Conservation (phyloP, 805 yeast species). For the Saccharomycopsis babjevae region DNA sequence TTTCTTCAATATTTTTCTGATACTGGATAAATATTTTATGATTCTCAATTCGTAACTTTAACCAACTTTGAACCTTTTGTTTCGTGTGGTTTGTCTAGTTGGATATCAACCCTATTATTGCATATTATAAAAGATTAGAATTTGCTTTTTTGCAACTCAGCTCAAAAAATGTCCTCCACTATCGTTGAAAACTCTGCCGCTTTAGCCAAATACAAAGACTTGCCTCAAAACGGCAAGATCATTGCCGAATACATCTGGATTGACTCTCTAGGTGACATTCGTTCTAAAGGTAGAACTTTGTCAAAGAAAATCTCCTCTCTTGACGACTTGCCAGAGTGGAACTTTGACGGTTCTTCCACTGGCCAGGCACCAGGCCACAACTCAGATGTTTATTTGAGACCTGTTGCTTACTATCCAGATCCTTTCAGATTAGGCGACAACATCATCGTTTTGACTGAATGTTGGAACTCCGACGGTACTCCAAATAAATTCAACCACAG, state of each 20-base stretch:
- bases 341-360: constrained; percentile 98
- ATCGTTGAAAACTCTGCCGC: constrained; percentile 51
- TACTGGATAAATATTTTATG: no score
- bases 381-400: constrained; percentile 90
- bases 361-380: constrained; percentile 98
- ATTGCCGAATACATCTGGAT: constrained; percentile 98
- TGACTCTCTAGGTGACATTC: constrained; percentile 80
- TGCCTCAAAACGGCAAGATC: constrained; percentile 77
- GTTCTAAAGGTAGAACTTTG: constrained; percentile 92
- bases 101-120: neutral
- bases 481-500: constrained; percentile 99
- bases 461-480: constrained; percentile 98
- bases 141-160: neutral
- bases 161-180: neutral
- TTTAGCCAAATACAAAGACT: constrained; percentile 69
- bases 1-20: no score
- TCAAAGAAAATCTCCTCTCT: constrained; percentile 53
- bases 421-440: constrained; percentile 98
- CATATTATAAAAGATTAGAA: neutral
- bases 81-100: no score
- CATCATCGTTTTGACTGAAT: constrained; percentile 88
- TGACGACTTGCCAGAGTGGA: constrained; percentile 96
- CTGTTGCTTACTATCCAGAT: constrained; percentile 90
- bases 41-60: no score
- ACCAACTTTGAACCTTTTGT: no score